Percentiles rank a stretch among this genome's conserved stretches.
Conservation (phyloP, 2,329 filamentous ascomycete genomes). For the Aspergillus amoenus region DNA sequence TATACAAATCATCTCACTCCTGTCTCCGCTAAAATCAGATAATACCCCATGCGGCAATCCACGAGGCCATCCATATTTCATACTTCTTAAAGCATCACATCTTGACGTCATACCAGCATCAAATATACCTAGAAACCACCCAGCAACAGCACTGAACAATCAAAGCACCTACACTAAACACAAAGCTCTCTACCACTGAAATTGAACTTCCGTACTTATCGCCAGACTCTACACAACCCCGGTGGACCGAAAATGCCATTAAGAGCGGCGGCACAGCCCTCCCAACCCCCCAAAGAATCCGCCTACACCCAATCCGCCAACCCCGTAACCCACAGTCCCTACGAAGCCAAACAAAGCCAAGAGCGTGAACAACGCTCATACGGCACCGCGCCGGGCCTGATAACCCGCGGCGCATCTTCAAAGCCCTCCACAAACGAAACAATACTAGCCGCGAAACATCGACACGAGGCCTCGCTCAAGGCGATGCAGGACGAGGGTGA, state of each 20-base stretch:
- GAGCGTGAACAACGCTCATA: conserved; percentile 7
- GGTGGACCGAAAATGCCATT: conserved; percentile 20
- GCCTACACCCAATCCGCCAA: conserved; percentile 34
- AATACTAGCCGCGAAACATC: conserved; percentile 18
- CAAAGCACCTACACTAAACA: background rate
- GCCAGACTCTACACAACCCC: background rate
- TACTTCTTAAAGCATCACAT: background rate
- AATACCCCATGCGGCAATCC: background rate
- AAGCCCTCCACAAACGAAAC: conserved; percentile 28
- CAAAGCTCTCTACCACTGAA: background rate
- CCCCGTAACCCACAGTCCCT: conserved; percentile 32
- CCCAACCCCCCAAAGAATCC: conserved; percentile 37
- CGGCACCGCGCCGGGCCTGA: conserved; percentile 25
- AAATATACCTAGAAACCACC: conserved; percentile 2
- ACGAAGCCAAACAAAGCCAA: conserved; percentile 16
- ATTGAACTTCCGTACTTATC: background rate
- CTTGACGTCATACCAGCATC: conserved; percentile 14
- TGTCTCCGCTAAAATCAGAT: background rate
- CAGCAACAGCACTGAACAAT: background rate
- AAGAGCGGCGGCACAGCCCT: conserved; percentile 18
- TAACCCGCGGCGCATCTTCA: conserved; percentile 28
- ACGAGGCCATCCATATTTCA: background rate
- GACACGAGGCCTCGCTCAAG: conserved; percentile 17
- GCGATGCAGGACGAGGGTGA: conserved; percentile 20
- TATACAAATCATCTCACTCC: background rate